phyloP scores from a whole-genome alignment of 164 flowering plant genomes.

The Vitis amurensis region DNA sequence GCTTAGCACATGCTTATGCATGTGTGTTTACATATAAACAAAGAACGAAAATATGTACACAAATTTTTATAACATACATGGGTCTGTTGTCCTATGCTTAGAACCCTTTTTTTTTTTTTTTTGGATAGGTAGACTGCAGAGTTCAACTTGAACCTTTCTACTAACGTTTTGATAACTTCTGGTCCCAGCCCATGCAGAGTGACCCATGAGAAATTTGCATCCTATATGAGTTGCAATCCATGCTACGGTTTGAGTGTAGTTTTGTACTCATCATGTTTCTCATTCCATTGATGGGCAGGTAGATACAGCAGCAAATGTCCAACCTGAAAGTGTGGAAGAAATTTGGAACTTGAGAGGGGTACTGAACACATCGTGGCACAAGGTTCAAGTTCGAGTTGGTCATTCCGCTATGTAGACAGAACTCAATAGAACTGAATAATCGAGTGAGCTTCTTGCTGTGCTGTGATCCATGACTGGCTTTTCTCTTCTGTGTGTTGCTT shows the following conservation, averaged over 20 bases:
- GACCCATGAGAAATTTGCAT: background rate
- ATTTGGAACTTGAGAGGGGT: conserved; percentile 95
- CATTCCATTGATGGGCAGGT: conserved; percentile 43
- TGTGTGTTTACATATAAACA: too few species aligned
- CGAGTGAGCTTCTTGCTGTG: background rate
- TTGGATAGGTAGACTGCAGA: too few species aligned
- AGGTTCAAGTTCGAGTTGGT: conserved; percentile 70
- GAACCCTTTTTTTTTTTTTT: too few species aligned
- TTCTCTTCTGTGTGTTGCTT: background rate
- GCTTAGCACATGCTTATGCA: too few species aligned
- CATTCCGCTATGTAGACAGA: conserved; percentile 52
- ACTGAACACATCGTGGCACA: conserved; percentile 94
- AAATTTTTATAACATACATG: too few species aligned
- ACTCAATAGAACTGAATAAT: background rate
- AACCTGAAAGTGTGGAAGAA: conserved; percentile 72
- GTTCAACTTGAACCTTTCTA: background rate
- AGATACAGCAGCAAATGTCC: conserved; percentile 83
- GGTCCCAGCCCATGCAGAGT: background rate
- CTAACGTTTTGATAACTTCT: background rate
- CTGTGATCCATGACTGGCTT: conserved; percentile 1
- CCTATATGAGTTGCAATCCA: background rate
- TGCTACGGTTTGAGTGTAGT: too few species aligned
- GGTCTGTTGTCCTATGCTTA: too few species aligned
- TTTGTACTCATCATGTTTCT: background rate
- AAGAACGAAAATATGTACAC: too few species aligned